Evolutionary conservation across 2,329 filamentous ascomycete species (phyloP), one percentile per base, ranked within the genome.

Genomic region (Exophiala sp.): DNA sequence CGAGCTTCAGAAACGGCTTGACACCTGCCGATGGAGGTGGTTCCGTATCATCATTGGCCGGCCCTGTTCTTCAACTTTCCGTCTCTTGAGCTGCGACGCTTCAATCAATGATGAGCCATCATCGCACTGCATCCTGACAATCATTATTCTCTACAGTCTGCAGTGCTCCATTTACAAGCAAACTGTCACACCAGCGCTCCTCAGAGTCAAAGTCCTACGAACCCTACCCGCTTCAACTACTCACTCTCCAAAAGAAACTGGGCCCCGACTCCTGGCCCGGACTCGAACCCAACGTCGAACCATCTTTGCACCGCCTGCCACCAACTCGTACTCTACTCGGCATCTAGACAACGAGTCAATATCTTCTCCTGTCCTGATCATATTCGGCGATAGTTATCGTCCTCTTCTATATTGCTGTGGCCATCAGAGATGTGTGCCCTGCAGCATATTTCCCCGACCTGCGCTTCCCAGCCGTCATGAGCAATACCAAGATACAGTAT

Each of bases 401-500:
- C 24, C 30, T n/a, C 6, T n/a, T n/a, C n/a, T n/a, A n/a, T n/a
- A n/a, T 8, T 16, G 30, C 30, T 13, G 14, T n/a, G 14, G 7
- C 30, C 13, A 16, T 34, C 30, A n/a, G 30, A 16, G 30, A 55
- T 51, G 48, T 24, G 42, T 43, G 11, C n/a, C 23, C 24, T 9
- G 32, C 34, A 49, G 21, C 35, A 30, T 16, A 24, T 19, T 46
- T 14, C 48, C 43, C 29, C 44, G 16, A 18, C 39, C 29, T 47
- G 48, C 46, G 43, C 24, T 40, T 37, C 24, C 16, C 23, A 37
- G 57, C 21, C 38, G 57, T 53, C 47, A 55, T 44, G 37, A 22
- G 16, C 49, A 56, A 48, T 30, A 53, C 23, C 43, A 57, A 47
- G 30, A 29, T 43, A 16, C 19, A 38, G 9, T 53, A 55, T 40